Base-by-base conservation (phyloP, 495 filamentous ascomycete species). In the Aspergillus heteromorphus region DNA sequence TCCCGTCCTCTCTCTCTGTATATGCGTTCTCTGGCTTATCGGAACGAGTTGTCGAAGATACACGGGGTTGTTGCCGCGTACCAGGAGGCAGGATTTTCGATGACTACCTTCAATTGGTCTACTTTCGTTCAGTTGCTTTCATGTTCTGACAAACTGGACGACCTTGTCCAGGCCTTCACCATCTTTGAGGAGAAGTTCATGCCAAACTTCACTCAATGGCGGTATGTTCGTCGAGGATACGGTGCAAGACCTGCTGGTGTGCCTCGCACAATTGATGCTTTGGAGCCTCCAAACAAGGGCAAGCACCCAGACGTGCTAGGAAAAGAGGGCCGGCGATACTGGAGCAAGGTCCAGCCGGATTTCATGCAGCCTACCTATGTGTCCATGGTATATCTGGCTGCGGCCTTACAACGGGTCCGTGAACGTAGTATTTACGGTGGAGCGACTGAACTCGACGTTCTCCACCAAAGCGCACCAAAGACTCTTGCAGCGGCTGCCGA, bases 181-280 rank as follows among this genome's bases (percentile, higher is more conserved):
- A 58, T 82, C 18, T 91, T 86, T 70, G 91, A 96, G 69, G 56
- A 71, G 11, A 77, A 83, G 29, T 82, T 96, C 52, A 91, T 92
- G 81, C 80, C 80, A 5, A 73, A 79, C 40, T 95, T 88, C 79
- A 76, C 76, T 2, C 87, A 87, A 18, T 96, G 91, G 91, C 63
- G 67, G 4, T 51, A 59, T 45, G 43, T 78, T 45, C 61, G 63
- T n/a, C 58, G 54, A 59, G 66, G 64, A 52, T 57, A 55, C 45
- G 69, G 64, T 29, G 30, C 66, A 25, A 71, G 60, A 40, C 76
- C 64, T 17, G 40, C 59, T 2, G 60, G 56, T 40, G 59, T 69
- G 19, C 67, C 72, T 20, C 45, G 47, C 11, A 51, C 63, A 17
- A 62, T 70, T 51, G 66, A 73, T 41, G 25, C 53, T 40, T 31